Evolutionary conservation across 2,329 filamentous ascomycete species (phyloP).

Genomic region (Whalleya microplaca): DNA sequence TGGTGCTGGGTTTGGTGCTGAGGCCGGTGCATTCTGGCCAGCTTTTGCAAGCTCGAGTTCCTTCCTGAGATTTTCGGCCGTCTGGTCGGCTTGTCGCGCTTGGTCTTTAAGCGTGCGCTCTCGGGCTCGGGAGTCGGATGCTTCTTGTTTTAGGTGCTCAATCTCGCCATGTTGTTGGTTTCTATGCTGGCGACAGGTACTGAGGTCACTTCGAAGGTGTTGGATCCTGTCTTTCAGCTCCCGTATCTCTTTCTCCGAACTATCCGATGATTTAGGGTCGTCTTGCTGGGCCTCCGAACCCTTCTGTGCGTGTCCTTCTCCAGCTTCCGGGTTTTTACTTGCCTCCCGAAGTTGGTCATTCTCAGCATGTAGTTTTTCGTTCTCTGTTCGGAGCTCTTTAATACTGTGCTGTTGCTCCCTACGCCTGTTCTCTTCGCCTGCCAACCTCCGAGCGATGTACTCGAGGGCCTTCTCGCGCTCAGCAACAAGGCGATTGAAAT

Average conservation of each 20-base stretch:
- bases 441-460: constrained; percentile 13
- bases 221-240: neutral
- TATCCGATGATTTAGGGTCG: no score
- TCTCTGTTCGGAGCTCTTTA: constrained; percentile 1
- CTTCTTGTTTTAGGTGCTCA: no score
- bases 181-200: no score
- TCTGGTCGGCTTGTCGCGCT: no score
- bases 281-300: no score
- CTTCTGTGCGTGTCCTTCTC: neutral
- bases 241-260: neutral
- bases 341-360: neutral
- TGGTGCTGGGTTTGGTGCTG: no score
- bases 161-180: no score
- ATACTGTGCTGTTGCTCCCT: neutral
- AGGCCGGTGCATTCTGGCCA: no score
- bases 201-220: neutral
- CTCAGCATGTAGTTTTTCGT: neutral
- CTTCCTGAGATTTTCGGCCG: no score
- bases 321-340: neutral
- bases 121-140: no score
- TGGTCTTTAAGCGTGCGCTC: no score
- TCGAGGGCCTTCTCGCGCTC: constrained; percentile 25
- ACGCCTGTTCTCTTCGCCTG: neutral
- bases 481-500: constrained; percentile 30
- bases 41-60: no score